A percentile compares a stretch with the other conserved stretches of the same genome.
Evolutionary conservation across 177 flowering plant genomes (phyloP).

Genomic region (Tripterygium wilfordii): DNA sequence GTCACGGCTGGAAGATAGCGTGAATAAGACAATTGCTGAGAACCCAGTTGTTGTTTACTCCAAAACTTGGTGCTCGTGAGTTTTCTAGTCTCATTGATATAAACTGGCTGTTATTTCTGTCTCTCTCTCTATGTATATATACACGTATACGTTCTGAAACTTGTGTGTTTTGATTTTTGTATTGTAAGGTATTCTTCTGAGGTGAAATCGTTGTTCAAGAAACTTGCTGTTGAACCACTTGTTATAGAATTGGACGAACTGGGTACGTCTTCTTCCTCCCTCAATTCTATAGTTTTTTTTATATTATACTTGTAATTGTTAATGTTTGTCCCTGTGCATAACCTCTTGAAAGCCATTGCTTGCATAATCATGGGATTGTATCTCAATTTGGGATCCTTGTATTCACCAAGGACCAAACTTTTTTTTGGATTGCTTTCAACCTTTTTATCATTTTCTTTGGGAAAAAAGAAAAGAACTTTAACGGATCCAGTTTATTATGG

Average conservation of each 20-base stretch:
- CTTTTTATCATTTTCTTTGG: too few species aligned
- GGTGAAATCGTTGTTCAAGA: slow-evolving; percentile 80
- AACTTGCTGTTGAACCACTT: slow-evolving; percentile 65
- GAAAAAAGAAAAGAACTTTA: too few species aligned
- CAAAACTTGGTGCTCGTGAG: slow-evolving; percentile 98
- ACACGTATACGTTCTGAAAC: too few species aligned
- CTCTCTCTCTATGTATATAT: too few species aligned
- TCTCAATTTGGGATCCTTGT: too few species aligned
- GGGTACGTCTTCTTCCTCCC: slow-evolving; percentile 38
- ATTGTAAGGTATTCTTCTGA: slow-evolving; percentile 75
- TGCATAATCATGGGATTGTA: too few species aligned
- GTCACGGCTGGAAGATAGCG: slow-evolving; percentile 70
- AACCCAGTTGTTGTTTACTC: slow-evolving; percentile 92
- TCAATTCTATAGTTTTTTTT: neutral
- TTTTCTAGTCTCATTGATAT: slow-evolving; percentile 8
- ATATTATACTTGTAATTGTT: neutral
- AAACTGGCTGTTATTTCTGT: neutral
- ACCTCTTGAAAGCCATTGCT: too few species aligned
- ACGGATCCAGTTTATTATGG: too few species aligned
- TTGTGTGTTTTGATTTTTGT: neutral
- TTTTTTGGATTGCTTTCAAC: too few species aligned
- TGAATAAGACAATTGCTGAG: slow-evolving; percentile 64
- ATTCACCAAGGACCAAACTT: too few species aligned
- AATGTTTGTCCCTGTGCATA: too few species aligned
- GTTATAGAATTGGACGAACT: slow-evolving; percentile 90